Evolutionary conservation across 306 rosid genomes (phyloP).

Genomic region (Trifolium dubium): DNA sequence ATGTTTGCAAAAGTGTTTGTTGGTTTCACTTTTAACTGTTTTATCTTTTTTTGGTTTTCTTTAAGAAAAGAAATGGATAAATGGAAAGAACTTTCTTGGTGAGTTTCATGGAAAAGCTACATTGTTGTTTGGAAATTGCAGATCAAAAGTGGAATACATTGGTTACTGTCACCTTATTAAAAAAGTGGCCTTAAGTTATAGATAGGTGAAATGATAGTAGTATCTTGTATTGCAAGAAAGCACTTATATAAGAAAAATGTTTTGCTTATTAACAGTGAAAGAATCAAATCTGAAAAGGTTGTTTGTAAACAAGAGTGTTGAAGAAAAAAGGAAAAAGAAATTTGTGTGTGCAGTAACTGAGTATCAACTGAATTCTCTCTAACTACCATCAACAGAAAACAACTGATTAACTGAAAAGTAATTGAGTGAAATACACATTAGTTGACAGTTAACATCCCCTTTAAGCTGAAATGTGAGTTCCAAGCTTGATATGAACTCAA

Average conservation of each 20-base stretch:
- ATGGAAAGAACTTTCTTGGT: background rate
- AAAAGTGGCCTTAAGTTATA: background rate
- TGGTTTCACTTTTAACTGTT: slow-evolving; percentile 7
- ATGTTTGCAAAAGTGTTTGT: background rate
- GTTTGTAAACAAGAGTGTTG: background rate
- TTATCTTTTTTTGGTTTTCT: background rate
- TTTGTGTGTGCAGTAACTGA: background rate
- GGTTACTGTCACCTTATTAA: background rate
- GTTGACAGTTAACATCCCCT: background rate
- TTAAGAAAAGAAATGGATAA: slow-evolving; percentile 29
- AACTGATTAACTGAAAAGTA: background rate
- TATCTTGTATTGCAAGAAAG: slow-evolving; percentile 13
- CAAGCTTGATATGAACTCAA: background rate
- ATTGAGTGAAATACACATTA: background rate
- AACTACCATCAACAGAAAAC: slow-evolving; percentile 1
- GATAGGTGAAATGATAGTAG: background rate
- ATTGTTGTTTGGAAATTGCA: slow-evolving; percentile 12
- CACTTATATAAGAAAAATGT: background rate
- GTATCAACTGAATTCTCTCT: background rate
- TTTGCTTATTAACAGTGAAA: background rate
- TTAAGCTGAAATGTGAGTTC: background rate
- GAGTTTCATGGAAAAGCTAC: slow-evolving; percentile 25
- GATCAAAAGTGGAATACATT: background rate
- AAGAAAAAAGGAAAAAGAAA: background rate
- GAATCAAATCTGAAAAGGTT: background rate